Base-by-base conservation (phyloP, 352 stramenopile species). In the Phytophthora crassamura region DNA sequence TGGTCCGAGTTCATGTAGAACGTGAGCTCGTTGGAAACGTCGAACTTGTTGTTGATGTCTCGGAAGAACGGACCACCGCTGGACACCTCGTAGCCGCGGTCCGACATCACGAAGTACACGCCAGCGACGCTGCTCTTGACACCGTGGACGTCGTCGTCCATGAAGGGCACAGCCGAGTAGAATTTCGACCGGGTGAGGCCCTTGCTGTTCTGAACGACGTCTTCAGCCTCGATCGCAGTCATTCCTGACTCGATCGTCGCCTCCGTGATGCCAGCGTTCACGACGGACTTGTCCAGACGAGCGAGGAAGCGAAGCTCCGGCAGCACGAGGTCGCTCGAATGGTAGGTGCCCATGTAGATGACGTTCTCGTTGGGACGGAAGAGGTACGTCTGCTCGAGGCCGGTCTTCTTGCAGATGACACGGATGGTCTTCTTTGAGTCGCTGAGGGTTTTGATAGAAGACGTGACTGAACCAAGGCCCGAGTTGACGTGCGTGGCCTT, bases 1-100 rank as follows among this genome's bases (percentile, higher is more conserved):
- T 86, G 77, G 43, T 86, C 77, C 64, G 77, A 86, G 51, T 82
- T 78, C 77, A 86, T 84, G 67, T 86, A 86, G 58, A 86, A 82
- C 54, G 69, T 69, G 28, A 86, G 69, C 53, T 86, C 77, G 32
- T 86, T 86, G 1, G 72, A 74, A 6, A 64, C 67, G 32, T 74
- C 69, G 34, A 75, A 70, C 54, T 86, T 72, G 69, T 86, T 83
- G 66, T 86, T 86, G 55, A 86, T 86, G 49, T 86, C 77, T 33
- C 75, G 72, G 69, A 78, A 84, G 66, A 84, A 86, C 28, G 77
- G 77, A 0, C 77, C 77, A 20, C 64, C 60, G 11, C 60, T 77
- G 10, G 77, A 86, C 2, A 64, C 78, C 46, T 87, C 78, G 65
- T 83, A 86, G 33, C 62, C 67, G 20, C 42, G 56, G 6, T 78